phyloP scores from a whole-genome alignment of 257 asterid species.

The Gentiana straminea region DNA sequence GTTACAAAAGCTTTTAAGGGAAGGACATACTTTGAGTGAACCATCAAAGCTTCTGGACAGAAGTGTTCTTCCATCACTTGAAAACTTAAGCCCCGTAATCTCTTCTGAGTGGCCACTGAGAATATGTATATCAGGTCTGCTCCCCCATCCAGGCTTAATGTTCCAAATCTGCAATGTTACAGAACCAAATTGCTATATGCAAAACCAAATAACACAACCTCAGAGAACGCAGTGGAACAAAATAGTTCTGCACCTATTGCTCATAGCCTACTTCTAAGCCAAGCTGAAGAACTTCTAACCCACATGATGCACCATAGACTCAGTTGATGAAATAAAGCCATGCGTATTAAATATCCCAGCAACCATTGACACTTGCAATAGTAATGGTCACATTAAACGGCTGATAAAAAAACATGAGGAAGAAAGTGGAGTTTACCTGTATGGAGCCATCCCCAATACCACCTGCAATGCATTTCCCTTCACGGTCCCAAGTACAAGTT shows the following conservation, averaged over 20 bases:
- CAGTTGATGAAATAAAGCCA: too few relatives aligned
- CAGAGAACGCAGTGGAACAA: too few relatives aligned
- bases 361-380: too few relatives aligned
- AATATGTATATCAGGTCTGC: constrained; percentile 68
- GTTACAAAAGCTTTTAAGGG: constrained; percentile 1
- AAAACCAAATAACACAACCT: too few relatives aligned
- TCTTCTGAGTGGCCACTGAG: constrained; percentile 68
- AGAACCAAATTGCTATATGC: too few relatives aligned
- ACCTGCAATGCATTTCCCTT: constrained; percentile 81
- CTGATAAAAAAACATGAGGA: not conserved
- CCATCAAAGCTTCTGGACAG: constrained; percentile 91
- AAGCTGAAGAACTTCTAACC: too few relatives aligned
- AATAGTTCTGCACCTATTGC: too few relatives aligned
- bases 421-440: constrained; percentile 44
- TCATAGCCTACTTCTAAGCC: too few relatives aligned
- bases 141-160: constrained; percentile 95
- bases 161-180: constrained; percentile 60
- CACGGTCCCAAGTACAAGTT: constrained; percentile 89
- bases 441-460: constrained; percentile 92
- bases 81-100: constrained; percentile 75
- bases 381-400: not conserved
- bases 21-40: constrained; percentile 58
- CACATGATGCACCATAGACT: too few relatives aligned
- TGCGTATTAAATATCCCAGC: too few relatives aligned
- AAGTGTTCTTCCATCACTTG: constrained; percentile 66